Evolutionary conservation across 768 basidiomycete species (phyloP).

Genomic region (Termitomyces sp.): DNA sequence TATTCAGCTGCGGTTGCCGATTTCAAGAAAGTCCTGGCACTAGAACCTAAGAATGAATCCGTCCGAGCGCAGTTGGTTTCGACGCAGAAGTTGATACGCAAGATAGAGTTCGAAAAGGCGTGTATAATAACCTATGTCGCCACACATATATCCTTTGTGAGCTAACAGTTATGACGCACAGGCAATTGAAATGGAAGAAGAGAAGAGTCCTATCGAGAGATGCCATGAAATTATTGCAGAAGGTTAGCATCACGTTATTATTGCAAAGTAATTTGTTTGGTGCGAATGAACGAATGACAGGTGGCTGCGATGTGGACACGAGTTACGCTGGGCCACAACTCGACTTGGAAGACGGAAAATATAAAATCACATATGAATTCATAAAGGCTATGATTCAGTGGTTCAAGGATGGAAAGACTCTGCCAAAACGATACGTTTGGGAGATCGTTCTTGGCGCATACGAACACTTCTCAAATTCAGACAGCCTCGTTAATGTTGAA

Average conservation of each 20-base stretch:
- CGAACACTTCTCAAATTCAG: conserved; percentile 69
- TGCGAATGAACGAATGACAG: conserved; percentile 30
- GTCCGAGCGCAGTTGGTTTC: conserved; percentile 79
- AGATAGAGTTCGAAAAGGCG: conserved; percentile 94
- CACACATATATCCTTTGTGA: neutral
- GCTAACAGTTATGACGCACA: conserved; percentile 23
- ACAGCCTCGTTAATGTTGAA: conserved; percentile 74
- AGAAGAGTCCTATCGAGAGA: conserved; percentile 71
- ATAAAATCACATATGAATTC: conserved; percentile 73
- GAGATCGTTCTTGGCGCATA: conserved; percentile 91
- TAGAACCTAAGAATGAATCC: conserved; percentile 86
- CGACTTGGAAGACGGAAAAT: conserved; percentile 58
- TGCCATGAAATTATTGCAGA: conserved; percentile 78
- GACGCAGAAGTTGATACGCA: conserved; percentile 88
- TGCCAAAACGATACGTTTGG: conserved; percentile 90
- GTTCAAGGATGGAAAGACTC: conserved; percentile 94
- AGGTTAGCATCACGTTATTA: conserved; percentile 39
- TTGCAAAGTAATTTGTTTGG: neutral
- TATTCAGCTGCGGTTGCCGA: conserved; percentile 84
- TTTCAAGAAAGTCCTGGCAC: conserved; percentile 75
- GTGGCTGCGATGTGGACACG: conserved; percentile 76
- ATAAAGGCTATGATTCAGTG: conserved; percentile 82
- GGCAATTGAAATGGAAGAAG: conserved; percentile 93
- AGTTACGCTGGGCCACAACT: conserved; percentile 77
- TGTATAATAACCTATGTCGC: neutral